Conservation (phyloP, 2,329 filamentous ascomycete genomes). For the Trichoderma sp. region DNA sequence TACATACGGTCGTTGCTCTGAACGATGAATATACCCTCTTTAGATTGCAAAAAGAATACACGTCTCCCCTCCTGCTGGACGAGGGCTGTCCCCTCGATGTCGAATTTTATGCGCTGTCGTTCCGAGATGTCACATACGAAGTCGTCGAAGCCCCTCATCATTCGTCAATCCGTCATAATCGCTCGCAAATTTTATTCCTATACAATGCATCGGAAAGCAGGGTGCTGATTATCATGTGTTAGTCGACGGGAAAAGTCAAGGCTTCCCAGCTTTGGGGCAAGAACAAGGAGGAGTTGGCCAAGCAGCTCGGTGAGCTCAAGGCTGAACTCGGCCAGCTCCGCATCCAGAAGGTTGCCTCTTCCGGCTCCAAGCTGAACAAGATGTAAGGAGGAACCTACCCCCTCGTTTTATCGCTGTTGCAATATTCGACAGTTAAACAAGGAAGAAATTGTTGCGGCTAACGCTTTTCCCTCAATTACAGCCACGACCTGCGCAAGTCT, state of each 20-base stretch:
- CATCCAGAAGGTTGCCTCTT: conserved; percentile 97
- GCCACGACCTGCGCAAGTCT: conserved; percentile 98
- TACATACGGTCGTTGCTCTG: conserved; percentile 35
- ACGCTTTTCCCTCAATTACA: conserved; percentile 46
- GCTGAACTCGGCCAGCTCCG: conserved; percentile 93
- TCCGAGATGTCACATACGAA: conserved; percentile 19
- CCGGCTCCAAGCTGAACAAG: conserved; percentile 93
- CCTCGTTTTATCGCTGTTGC: not conserved
- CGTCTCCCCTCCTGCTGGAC: conserved; percentile 28
- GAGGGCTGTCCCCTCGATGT: conserved; percentile 20
- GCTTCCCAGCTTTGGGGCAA: conserved; percentile 96
- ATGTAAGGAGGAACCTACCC: conserved; percentile 67
- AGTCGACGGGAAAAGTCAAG: conserved; percentile 76
- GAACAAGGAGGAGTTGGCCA: conserved; percentile 97
- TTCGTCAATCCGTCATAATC: conserved; percentile 28
- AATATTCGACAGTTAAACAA: not conserved
- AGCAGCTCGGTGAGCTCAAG: conserved; percentile 95
- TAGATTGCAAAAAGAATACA: not conserved
- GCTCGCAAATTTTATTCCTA: not conserved
- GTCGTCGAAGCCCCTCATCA: conserved; percentile 9
- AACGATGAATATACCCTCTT: conserved; percentile 27
- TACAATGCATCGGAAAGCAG: conserved; percentile 12
- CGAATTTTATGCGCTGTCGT: conserved; percentile 30
- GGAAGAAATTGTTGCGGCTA: conserved; percentile 33
- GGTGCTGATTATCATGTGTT: conserved; percentile 30